Conservation (phyloP, 306 rosid species). For the Cicer arietinum region DNA sequence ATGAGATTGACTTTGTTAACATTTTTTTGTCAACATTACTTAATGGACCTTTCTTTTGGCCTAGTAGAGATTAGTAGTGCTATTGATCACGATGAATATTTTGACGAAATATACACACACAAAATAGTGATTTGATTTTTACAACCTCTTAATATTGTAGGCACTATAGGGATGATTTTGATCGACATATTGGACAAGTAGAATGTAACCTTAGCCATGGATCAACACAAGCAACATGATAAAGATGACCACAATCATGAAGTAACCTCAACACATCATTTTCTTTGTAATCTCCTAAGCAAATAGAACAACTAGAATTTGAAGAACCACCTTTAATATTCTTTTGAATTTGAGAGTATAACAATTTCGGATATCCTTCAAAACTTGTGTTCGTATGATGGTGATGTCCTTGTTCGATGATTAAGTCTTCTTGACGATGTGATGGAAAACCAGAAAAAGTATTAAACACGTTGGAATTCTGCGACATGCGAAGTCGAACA, state of each 20-base stretch:
- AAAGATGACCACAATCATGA: constrained; percentile 54
- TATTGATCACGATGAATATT: too few relatives aligned
- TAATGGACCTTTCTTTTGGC: too few relatives aligned
- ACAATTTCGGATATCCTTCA: constrained; percentile 41
- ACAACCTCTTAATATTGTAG: not conserved
- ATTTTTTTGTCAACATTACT: too few relatives aligned
- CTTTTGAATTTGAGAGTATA: constrained; percentile 38
- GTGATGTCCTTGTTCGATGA: constrained; percentile 29
- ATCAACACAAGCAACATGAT: constrained; percentile 54
- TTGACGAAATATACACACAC: too few relatives aligned
- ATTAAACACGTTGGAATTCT: not conserved
- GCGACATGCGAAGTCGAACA: constrained; percentile 29
- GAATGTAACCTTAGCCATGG: constrained; percentile 57
- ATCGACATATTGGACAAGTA: constrained; percentile 60
- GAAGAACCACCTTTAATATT: constrained; percentile 9
- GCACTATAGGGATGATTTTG: constrained; percentile 27
- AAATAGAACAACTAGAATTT: constrained; percentile 52
- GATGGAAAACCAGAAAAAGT: not conserved
- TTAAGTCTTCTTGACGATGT: not conserved
- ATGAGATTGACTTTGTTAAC: too few relatives aligned
- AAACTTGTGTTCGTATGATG: constrained; percentile 31
- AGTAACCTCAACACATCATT: constrained; percentile 51
- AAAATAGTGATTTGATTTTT: not conserved
- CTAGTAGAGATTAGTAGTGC: too few relatives aligned
- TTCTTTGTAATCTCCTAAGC: constrained; percentile 61